Evolutionary conservation across 2,329 filamentous ascomycete species (phyloP), one percentile per base, ranked within the genome.

Genomic region (Monosporascus sp.): DNA sequence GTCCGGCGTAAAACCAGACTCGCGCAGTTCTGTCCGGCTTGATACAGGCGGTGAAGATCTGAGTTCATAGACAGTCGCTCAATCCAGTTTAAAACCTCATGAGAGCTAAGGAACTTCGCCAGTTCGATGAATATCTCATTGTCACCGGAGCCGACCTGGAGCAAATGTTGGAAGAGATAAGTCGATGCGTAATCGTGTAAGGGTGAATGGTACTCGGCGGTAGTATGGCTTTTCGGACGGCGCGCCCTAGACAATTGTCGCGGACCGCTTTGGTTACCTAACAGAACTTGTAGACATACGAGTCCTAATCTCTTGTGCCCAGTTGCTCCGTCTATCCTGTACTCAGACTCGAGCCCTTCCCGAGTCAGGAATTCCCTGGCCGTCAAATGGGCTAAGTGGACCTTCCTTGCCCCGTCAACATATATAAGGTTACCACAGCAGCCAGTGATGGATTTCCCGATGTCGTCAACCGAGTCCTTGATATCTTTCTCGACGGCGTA

Each of bases 401-500:
- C 55, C 11, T 55, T 62, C 1, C 51, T 47, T 1, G 60, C 51
- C 8, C 50, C 35, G 35, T 68, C 63, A 9, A 69, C 55, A 44
- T 63, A 64, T 2, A 70, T 51, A 1, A 69, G 50, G n/a, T 65
- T 65, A 6, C 65, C 56, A 43, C 67, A 70, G 41, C 57, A 59
- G 2, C 51, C 56, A 3, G 38, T 38, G 9, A 70, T 65, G 0
- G 58, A 56, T 11, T 52, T 55, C 22, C 55, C 57, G 11, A 68
- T 48, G 45, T 61, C 59, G 44, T 59, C 55, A 35, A 68, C 54
- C 19, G 50, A 61, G 37, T 69, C 66, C 3, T 62, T 50, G 20
- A 67, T 59, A 20, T 69, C 66, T 17, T 56, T 43, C 49, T 68
- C 58, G 16, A 68, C 47, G 1, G 65, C 55, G 1, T 52, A 54